Base-by-base conservation (phyloP, 2,329 filamentous ascomycete genomes). In the Aphanoascus verrucosus region DNA sequence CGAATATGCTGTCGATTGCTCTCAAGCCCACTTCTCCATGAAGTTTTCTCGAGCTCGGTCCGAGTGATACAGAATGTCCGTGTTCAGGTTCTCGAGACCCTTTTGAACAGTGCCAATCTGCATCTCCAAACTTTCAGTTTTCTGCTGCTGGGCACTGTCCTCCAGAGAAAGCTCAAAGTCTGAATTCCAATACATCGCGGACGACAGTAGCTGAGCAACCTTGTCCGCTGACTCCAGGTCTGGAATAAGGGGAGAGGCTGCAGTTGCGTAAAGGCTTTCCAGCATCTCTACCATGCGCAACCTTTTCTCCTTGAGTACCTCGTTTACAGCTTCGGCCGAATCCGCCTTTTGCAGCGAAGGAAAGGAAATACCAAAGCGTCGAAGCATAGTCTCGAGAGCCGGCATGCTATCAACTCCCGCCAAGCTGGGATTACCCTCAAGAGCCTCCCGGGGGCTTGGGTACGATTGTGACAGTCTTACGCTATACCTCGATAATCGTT, bases 41-140 rank as follows among this genome's bases (percentile, higher is more conserved):
- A 71, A 67, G 37, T 12, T 31, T 17, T 52, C 50, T 11, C 41
- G 41, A 44, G 41, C 17, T 17, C 17, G 41, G 20, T 48, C 63
- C 12, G 65, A 64, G 37, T 61, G 63, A 11, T 64, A 63, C 53
- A 70, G 53, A 49, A 63, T 56, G 51, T 66, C 64, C 54, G 67
- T 43, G 44, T 70, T 59, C 23, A 72, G 58, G n/a, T 59, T 59
- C 52, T 67, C 60, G 19, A 69, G 56, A 1, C 64, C 66, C 46
- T 63, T 64, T 46, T 68, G 67, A 28, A 71, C 57, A 17, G 43
- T 42, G 5, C 54, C 56, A 32, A 72, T 59, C 51, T 65, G 60
- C 2, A 49, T 48, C 54, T 70, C 68, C 45, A 72, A 60, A 5
- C 56, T 56, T 17, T 49, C 56, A 34, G 71, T 60, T 20, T 56